A percentile compares a stretch with the other conserved stretches of the same genome.
These are phyloP conservation scores for Metroxylon sagu DNA, from an alignment of 176 grass and related monocot species.

Conservation along the genomic window DNA sequence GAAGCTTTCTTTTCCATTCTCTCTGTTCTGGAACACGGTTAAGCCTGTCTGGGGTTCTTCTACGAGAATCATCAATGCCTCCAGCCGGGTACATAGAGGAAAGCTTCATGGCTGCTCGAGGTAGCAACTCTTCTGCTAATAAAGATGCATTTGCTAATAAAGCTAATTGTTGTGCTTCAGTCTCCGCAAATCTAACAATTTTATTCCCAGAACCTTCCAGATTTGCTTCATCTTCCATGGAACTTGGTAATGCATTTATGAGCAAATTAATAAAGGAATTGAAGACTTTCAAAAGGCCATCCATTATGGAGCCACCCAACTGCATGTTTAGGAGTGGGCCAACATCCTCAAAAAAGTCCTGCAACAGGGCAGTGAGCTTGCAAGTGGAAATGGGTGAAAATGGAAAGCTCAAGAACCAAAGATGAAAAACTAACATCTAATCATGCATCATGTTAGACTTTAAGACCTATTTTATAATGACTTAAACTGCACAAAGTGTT, in stretches of 20 bases:
- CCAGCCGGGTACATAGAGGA: conserved; percentile 46
- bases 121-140: conserved; percentile 83
- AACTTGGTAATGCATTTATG: conserved; percentile 73
- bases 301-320: conserved; percentile 78
- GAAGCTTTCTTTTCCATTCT: conserved; percentile 90
- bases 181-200: conserved; percentile 83
- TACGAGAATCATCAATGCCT: conserved; percentile 48
- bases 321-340: conserved; percentile 82
- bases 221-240: conserved; percentile 76
- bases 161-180: conserved; percentile 73
- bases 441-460: no score
- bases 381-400: background rate
- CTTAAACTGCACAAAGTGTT: no score
- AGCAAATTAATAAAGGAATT: conserved; percentile 76
- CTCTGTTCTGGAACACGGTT: conserved; percentile 75
- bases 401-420: background rate
- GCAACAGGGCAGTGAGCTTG: conserved; percentile 6
- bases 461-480: no score
- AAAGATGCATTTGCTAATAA: conserved; percentile 91
- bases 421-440: no score
- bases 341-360: conserved; percentile 97
- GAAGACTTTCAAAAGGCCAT: conserved; percentile 76
- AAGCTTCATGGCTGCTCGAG: conserved; percentile 78
- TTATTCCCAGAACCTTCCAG: conserved; percentile 74
- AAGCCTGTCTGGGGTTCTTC: conserved; percentile 47